A percentile compares a stretch with the other conserved stretches of the same genome.
phyloP scores from a whole-genome alignment of 2,329 filamentous ascomycete genomes.

The Apiospora aurea region DNA sequence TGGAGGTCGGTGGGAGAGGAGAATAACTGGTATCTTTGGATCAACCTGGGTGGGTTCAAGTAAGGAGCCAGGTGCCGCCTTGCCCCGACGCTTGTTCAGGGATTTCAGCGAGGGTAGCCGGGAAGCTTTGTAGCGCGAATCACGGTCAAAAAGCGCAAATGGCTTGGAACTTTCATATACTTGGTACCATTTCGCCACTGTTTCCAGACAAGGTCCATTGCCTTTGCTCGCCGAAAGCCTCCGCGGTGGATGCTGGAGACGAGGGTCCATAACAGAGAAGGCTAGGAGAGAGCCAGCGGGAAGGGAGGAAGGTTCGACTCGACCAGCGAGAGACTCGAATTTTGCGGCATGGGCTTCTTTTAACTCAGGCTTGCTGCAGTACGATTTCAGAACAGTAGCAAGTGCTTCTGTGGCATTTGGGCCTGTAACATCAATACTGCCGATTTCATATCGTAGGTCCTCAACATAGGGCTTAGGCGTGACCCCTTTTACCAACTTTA shows the following conservation, averaged over 20 bases:
- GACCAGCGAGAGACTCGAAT: slow-evolving; percentile 60
- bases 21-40: slow-evolving; percentile 78
- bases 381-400: slow-evolving; percentile 69
- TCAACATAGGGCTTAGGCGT: slow-evolving; percentile 69
- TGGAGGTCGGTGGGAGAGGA: slow-evolving; percentile 56
- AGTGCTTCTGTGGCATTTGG: slow-evolving; percentile 84
- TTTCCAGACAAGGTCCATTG: slow-evolving; percentile 22
- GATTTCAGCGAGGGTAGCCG: slow-evolving; percentile 77
- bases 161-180: slow-evolving; percentile 44
- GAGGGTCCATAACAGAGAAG: slow-evolving; percentile 80
- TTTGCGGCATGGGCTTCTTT: slow-evolving; percentile 52
- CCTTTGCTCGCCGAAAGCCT: slow-evolving; percentile 41
- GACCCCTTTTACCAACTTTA: slow-evolving; percentile 63
- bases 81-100: slow-evolving; percentile 77
- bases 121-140: slow-evolving; percentile 68
- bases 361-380: slow-evolving; percentile 42
- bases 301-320: slow-evolving; percentile 74
- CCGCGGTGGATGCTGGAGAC: slow-evolving; percentile 77
- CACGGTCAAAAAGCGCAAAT: slow-evolving; percentile 71
- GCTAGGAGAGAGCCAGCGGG: slow-evolving; percentile 74
- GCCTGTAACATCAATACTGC: slow-evolving; percentile 63
- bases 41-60: slow-evolving; percentile 67
- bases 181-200: slow-evolving; percentile 30
- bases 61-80: slow-evolving; percentile 66
- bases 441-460: slow-evolving; percentile 73